Evolutionary conservation across 1,284 basidiomycete genomes (phyloP).

Genomic region (Trametes hirsuta): DNA sequence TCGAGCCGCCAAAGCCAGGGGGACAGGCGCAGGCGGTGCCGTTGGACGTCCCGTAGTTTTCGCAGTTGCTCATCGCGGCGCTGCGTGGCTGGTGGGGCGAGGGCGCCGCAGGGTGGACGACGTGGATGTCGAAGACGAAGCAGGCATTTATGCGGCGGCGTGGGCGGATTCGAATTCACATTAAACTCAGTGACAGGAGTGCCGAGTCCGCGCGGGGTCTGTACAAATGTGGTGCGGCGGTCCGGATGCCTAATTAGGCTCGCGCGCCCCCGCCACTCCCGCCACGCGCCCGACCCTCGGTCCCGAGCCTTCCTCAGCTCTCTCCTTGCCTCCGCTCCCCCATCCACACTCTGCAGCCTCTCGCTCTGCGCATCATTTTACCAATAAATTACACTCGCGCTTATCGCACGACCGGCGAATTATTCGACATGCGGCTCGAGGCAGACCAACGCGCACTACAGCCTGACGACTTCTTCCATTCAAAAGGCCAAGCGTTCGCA

Average conservation of each 20-base stretch:
- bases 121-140: not conserved
- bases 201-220: not conserved
- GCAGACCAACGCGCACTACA: not conserved
- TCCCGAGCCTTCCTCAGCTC: not conserved
- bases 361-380: not conserved
- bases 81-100: not conserved
- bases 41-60: conserved; percentile 67
- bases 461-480: conserved; percentile 4
- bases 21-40: conserved; percentile 72
- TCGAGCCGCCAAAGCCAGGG: conserved; percentile 72
- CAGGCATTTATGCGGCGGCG: conserved; percentile 4
- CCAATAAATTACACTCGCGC: not conserved
- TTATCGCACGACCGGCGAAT: not conserved
- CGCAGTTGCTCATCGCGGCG: conserved; percentile 44
- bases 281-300: not conserved
- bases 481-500: not conserved
- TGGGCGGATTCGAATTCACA: conserved; percentile 11
- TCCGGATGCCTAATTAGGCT: conserved; percentile 1
- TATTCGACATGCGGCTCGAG: not conserved
- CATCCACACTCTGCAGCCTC: not conserved
- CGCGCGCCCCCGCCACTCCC: conserved; percentile 8
- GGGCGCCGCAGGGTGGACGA: not conserved
- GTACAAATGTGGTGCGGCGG: not conserved
- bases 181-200: not conserved
- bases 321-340: not conserved